Evolutionary conservation across 83 land plant species (phyloP).

Genomic region (Picea mariana): DNA sequence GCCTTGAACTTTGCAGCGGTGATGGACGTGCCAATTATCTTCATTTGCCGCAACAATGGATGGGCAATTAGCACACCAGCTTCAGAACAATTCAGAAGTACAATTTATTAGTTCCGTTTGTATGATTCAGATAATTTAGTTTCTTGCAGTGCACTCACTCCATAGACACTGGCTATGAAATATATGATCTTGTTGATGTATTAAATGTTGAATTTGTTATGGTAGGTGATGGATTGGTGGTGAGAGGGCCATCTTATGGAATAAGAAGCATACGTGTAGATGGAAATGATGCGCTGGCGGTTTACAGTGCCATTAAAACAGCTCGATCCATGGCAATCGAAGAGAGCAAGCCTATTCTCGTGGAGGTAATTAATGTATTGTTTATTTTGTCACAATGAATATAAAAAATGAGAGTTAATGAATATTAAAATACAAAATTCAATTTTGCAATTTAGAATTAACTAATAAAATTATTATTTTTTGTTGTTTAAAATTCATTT

Average conservation of each 20-base stretch:
- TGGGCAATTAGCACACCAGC: slow-evolving; percentile 55
- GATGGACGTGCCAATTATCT: slow-evolving; percentile 36
- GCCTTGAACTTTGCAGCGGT: slow-evolving; percentile 52
- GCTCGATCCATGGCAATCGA: slow-evolving; percentile 48
- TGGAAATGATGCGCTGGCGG: slow-evolving; percentile 47
- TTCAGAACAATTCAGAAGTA: slow-evolving; percentile 44
- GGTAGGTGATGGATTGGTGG: slow-evolving; percentile 37
- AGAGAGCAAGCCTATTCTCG: slow-evolving; percentile 42
- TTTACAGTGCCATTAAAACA: slow-evolving; percentile 29
- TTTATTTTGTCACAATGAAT: too few species aligned
- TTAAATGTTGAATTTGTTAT: too few species aligned
- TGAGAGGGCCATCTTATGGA: slow-evolving; percentile 29
- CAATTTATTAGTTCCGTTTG: neutral
- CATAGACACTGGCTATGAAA: too few species aligned
- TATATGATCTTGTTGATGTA: too few species aligned
- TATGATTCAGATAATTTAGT: slow-evolving; percentile 14
- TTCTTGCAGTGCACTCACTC: too few species aligned
- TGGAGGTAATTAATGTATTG: slow-evolving; percentile 25
- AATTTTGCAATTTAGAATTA: too few species aligned
- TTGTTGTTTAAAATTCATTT: too few species aligned
- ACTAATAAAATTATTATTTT: too few species aligned
- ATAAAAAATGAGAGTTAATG: too few species aligned
- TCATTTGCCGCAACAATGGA: slow-evolving; percentile 54
- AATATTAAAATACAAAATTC: too few species aligned
- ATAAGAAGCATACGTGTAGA: slow-evolving; percentile 45